phyloP scores from a whole-genome alignment of 306 rosid species.

The Cucumis cinereus region DNA sequence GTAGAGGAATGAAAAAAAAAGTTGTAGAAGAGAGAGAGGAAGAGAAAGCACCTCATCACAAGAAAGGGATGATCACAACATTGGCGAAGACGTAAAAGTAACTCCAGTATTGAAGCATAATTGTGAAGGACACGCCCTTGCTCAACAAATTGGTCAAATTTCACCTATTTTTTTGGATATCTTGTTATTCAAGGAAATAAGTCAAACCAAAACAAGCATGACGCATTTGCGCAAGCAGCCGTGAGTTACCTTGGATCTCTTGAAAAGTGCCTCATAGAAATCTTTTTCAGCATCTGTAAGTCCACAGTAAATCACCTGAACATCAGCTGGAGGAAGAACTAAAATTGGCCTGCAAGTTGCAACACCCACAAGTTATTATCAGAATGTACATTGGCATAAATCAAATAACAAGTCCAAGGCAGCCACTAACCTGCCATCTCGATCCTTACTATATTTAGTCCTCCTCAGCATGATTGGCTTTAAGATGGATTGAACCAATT shows the following conservation, averaged over 20 bases:
- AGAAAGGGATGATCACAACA: conserved; percentile 98
- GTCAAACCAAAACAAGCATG: neutral
- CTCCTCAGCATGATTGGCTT: conserved; percentile 94
- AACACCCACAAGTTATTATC: conserved; percentile 18
- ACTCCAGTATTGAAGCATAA: conserved; percentile 91
- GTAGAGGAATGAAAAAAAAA: neutral
- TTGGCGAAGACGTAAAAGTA: conserved; percentile 94
- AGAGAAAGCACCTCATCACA: conserved; percentile 67
- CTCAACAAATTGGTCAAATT: conserved; percentile 87
- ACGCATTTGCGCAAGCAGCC: neutral
- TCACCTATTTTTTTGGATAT: conserved; percentile 37
- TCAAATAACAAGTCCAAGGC: conserved; percentile 1
- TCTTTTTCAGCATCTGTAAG: conserved; percentile 86
- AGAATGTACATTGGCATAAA: conserved; percentile 8
- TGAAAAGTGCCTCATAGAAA: conserved; percentile 80
- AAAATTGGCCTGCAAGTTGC: conserved; percentile 60
- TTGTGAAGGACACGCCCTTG: conserved; percentile 99
- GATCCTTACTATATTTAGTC: conserved; percentile 81
- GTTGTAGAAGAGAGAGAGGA: neutral
- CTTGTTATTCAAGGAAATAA: neutral
- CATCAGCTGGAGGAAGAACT: conserved; percentile 90
- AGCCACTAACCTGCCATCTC: conserved; percentile 62
- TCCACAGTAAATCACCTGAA: conserved; percentile 75
- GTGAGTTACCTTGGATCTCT: conserved; percentile 64
- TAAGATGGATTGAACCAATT: conserved; percentile 81